Conservation (phyloP, 2,329 filamentous ascomycete genomes). For the Didymosphaeria variabile region DNA sequence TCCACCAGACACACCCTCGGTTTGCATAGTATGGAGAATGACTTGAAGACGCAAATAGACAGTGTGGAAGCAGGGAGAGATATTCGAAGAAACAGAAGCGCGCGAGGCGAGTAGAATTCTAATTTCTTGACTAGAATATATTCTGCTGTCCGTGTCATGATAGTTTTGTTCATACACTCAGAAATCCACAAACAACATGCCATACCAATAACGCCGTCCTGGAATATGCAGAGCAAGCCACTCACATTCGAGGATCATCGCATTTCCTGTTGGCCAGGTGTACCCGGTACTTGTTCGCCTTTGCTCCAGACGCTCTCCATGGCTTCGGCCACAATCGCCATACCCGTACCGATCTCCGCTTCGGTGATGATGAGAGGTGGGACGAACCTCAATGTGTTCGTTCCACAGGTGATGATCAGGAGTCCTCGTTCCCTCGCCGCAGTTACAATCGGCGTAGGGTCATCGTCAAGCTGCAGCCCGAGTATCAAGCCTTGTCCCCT, state of each 20-base stretch:
- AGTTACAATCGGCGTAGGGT: constrained; percentile 78
- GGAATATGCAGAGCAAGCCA: constrained; percentile 5
- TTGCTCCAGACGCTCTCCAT: constrained; percentile 64
- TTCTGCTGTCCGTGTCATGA: not conserved
- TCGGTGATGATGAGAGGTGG: constrained; percentile 84
- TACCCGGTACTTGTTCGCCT: constrained; percentile 40
- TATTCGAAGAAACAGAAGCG: not conserved
- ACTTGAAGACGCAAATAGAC: too few relatives aligned
- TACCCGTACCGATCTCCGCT: constrained; percentile 79
- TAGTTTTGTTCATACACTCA: not conserved
- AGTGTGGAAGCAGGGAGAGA: too few relatives aligned
- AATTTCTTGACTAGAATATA: not conserved
- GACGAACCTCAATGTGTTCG: constrained; percentile 91
- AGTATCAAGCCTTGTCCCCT: constrained; percentile 86
- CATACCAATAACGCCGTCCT: constrained; percentile 32
- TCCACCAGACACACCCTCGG: too few relatives aligned
- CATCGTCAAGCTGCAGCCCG: constrained; percentile 80
- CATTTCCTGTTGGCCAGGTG: constrained; percentile 47
- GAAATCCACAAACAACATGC: not conserved
- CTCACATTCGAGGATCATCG: constrained; percentile 20
- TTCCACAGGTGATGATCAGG: constrained; percentile 90
- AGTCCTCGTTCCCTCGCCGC: constrained; percentile 88
- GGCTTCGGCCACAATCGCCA: constrained; percentile 77
- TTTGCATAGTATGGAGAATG: too few relatives aligned
- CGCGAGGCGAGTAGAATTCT: not conserved